Percentiles rank a stretch among this genome's conserved stretches.
These are phyloP conservation scores for Naganishia sp. DNA, from an alignment of 1,284 basidiomycete genomes.

Conservation along the genomic window DNA sequence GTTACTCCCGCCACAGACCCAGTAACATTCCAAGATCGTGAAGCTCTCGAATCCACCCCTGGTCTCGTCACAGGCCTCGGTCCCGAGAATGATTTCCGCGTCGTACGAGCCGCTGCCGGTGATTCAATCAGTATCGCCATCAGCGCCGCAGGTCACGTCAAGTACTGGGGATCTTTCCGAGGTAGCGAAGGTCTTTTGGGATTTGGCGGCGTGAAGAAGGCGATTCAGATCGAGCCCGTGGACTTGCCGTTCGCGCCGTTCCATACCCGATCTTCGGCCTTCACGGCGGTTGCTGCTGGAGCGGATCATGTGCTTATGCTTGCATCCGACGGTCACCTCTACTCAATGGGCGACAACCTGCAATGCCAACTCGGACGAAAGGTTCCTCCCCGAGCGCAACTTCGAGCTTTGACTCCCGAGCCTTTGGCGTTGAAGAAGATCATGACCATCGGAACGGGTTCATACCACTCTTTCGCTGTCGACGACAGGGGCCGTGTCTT, in stretches of 20 bases:
- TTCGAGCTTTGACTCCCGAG: conserved; percentile 72
- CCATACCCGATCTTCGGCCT: conserved; percentile 47
- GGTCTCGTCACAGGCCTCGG: conserved; percentile 70
- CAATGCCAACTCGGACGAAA: conserved; percentile 83
- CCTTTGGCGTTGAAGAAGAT: conserved; percentile 75
- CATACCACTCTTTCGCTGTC: conserved; percentile 85
- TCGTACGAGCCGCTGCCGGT: conserved; percentile 77
- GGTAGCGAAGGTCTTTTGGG: conserved; percentile 79
- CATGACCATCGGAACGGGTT: conserved; percentile 73
- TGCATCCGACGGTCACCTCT: conserved; percentile 79
- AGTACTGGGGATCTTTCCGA: conserved; percentile 90
- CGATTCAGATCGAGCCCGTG: conserved; percentile 55
- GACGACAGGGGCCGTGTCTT: conserved; percentile 77
- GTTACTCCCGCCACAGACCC: conserved; percentile 61
- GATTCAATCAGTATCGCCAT: conserved; percentile 83
- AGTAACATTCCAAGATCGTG: conserved; percentile 62
- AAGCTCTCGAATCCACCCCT: conserved; percentile 69
- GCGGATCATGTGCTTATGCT: conserved; percentile 84
- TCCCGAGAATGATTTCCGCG: conserved; percentile 71
- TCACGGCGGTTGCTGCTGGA: conserved; percentile 74
- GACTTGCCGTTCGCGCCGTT: conserved; percentile 45
- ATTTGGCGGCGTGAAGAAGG: conserved; percentile 66
- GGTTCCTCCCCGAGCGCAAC: conserved; percentile 77
- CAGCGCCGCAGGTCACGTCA: conserved; percentile 71
- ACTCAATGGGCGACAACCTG: conserved; percentile 76